Evolutionary conservation across 1,139 yeast genomes (phyloP).

Genomic region (Yamadazyma sp.): DNA sequence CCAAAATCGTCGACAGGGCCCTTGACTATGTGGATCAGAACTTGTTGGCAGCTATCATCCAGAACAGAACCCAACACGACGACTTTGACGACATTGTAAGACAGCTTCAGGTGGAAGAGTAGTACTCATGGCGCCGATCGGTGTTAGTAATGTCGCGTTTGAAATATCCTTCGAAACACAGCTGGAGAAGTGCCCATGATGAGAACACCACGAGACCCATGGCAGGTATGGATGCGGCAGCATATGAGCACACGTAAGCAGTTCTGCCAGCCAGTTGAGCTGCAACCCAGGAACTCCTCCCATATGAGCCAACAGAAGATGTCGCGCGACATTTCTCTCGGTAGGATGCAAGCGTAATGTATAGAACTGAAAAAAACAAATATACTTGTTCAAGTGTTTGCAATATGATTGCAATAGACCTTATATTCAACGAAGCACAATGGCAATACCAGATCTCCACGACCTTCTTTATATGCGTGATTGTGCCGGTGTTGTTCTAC

Average conservation of each 20-base stretch:
- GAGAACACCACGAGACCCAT: no score
- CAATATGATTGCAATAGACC: constrained; percentile 46
- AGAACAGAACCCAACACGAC: constrained; percentile 28
- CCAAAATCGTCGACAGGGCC: constrained; percentile 30
- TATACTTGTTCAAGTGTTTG: background rate
- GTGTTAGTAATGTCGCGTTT: no score
- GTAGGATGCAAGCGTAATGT: no score
- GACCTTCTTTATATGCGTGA: constrained; percentile 44
- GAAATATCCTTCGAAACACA: no score
- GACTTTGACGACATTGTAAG: constrained; percentile 28
- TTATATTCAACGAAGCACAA: constrained; percentile 42
- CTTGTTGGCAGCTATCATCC: constrained; percentile 37
- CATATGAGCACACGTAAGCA: no score
- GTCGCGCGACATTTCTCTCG: no score
- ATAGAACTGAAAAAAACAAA: background rate
- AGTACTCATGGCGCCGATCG: background rate
- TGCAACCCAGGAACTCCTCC: no score
- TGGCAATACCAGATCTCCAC: constrained; percentile 52
- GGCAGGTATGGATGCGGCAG: no score
- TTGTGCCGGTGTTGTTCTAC: constrained; percentile 39
- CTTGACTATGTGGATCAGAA: constrained; percentile 41
- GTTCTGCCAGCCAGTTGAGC: no score
- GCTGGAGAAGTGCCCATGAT: no score
- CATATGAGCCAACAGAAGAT: no score
- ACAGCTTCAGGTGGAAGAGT: constrained; percentile 19